These are phyloP conservation scores for Plantago ovata DNA, from an alignment of 257 asterid species.

Conservation along the genomic window DNA sequence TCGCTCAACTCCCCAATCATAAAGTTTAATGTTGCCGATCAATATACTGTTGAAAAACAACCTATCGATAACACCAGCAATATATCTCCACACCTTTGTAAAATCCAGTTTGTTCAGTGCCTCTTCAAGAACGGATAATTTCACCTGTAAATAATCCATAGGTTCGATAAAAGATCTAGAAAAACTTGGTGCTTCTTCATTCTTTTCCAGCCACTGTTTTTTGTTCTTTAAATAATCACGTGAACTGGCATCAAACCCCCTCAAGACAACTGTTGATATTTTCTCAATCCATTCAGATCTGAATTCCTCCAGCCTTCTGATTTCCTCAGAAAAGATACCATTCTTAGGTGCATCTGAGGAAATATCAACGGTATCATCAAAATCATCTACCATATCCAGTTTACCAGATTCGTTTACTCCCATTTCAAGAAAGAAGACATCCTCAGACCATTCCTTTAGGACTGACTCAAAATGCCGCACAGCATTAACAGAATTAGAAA, in stretches of 20 bases:
- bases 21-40: conserved; percentile 55
- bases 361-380: background rate
- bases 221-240: conserved; percentile 82
- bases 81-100: conserved; percentile 74
- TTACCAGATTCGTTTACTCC: conserved; percentile 33
- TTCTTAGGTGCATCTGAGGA: conserved; percentile 30
- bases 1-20: conserved; percentile 66
- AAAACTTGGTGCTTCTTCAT: conserved; percentile 48
- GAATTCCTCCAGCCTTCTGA: conserved; percentile 51
- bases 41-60: conserved; percentile 50
- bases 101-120: conserved; percentile 62
- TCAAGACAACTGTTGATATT: conserved; percentile 70
- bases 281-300: conserved; percentile 77
- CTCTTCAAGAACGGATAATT: conserved; percentile 57
- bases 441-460: conserved; percentile 72
- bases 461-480: conserved; percentile 45
- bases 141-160: conserved; percentile 76
- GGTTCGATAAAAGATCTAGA: conserved; percentile 68
- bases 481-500: conserved; percentile 71
- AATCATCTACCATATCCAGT: too few relatives aligned
- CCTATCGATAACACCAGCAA: conserved; percentile 69
- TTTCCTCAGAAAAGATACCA: conserved; percentile 51
- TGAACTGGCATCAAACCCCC: conserved; percentile 76
- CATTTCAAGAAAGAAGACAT: conserved; percentile 83
- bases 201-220: conserved; percentile 86